phyloP scores from a whole-genome alignment of 129 eudicot species.

The Tagetes patula region DNA sequence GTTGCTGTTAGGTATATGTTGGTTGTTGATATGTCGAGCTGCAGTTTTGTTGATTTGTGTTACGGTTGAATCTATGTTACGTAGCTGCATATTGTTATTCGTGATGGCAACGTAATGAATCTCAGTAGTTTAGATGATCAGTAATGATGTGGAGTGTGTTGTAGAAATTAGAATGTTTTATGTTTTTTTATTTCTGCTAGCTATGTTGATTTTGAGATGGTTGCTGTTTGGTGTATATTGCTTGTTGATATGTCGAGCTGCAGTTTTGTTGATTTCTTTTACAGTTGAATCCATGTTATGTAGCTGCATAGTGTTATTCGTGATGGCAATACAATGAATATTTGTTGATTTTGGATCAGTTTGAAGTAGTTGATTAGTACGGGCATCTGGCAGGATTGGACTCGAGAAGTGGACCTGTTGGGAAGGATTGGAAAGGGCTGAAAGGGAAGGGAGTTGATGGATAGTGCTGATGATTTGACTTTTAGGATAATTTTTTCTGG shows the following conservation, averaged over 20 bases:
- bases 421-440: constrained; percentile 10
- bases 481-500: constrained; percentile 55
- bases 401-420: background rate
- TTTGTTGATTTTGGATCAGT: constrained; percentile 26
- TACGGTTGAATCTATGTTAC: constrained; percentile 6
- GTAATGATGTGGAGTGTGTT: background rate
- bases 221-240: constrained; percentile 11
- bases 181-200: constrained; percentile 3
- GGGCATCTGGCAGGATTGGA: constrained; percentile 7
- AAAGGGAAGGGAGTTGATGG: constrained; percentile 30
- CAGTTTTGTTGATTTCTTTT: background rate
- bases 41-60: background rate
- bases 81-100: constrained; percentile 14
- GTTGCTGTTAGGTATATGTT: constrained; percentile 4
- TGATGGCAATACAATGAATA: constrained; percentile 13
- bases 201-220: constrained; percentile 13
- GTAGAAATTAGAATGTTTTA: constrained; percentile 5
- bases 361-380: constrained; percentile 18
- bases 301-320: constrained; percentile 14
- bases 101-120: constrained; percentile 12
- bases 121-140: background rate
- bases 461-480: constrained; percentile 53
- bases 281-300: constrained; percentile 6
- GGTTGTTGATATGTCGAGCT: constrained; percentile 4
- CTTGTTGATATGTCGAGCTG: constrained; percentile 3